These are phyloP conservation scores for Ochetophila trinervis DNA, from an alignment of 306 rosid species.

Conservation along the genomic window DNA sequence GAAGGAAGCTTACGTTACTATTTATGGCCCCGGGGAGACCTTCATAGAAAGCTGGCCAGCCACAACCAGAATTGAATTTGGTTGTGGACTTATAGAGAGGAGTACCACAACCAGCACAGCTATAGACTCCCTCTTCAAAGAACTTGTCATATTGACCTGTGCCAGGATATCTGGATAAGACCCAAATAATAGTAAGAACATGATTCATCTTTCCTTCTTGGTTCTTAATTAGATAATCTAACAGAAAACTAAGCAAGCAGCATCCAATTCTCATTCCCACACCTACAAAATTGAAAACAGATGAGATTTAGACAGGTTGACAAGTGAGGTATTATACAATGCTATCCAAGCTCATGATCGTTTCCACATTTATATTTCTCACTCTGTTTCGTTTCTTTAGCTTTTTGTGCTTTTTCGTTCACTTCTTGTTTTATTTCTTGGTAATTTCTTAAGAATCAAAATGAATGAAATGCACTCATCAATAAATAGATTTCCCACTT, in stretches of 20 bases:
- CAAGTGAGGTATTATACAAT: not conserved
- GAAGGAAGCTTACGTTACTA: constrained; percentile 32
- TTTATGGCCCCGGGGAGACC: constrained; percentile 82
- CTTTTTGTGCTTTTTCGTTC: not conserved
- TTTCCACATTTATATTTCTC: not conserved
- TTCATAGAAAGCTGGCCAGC: constrained; percentile 81
- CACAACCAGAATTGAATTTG: constrained; percentile 72
- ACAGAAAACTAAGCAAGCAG: not conserved
- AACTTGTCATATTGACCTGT: constrained; percentile 73
- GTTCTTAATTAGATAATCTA: not conserved
- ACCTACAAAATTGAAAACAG: not conserved
- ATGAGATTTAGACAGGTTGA: not conserved
- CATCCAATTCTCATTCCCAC: not conserved
- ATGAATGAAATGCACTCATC: too few species aligned
- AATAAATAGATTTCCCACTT: not conserved
- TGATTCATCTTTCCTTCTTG: not conserved
- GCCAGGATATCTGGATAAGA: constrained; percentile 56
- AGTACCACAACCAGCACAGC: constrained; percentile 58
- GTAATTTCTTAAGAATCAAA: not conserved
- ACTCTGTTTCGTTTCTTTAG: not conserved
- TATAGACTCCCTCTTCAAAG: constrained; percentile 65
- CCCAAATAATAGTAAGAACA: constrained; percentile 10
- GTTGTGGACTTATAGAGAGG: constrained; percentile 58
- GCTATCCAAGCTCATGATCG: not conserved
- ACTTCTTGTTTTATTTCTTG: not conserved